A percentile compares a stretch with the other conserved stretches of the same genome.
These are phyloP conservation scores for Monosporascus sp. DNA, from an alignment of 2,329 filamentous ascomycete genomes.

Conservation along the genomic window DNA sequence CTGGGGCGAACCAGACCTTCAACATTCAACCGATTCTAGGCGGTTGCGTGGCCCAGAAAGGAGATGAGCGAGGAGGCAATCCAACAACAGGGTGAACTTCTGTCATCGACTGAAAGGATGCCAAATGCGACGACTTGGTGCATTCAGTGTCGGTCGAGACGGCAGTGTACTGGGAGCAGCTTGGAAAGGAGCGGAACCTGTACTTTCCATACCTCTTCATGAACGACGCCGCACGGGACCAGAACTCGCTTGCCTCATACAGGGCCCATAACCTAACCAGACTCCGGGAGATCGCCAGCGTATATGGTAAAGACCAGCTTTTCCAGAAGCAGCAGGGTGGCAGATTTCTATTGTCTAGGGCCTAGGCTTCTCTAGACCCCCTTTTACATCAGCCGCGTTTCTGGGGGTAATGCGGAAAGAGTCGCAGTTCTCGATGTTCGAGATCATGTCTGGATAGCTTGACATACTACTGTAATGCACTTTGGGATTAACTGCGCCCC, in stretches of 20 bases:
- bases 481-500: no score
- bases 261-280: constrained; percentile 14
- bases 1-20: constrained; percentile 17
- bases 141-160: constrained; percentile 9
- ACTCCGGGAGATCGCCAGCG: constrained; percentile 12
- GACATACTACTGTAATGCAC: no score
- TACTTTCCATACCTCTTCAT: constrained; percentile 9
- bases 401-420: no score
- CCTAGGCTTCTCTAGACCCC: neutral
- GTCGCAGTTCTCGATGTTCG: no score
- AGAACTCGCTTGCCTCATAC: constrained; percentile 20
- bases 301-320: constrained; percentile 18
- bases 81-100: constrained; percentile 14
- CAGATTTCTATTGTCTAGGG: constrained; percentile 11
- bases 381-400: no score
- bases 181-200: neutral
- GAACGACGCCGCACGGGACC: constrained; percentile 21
- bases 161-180: neutral
- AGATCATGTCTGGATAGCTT: no score
- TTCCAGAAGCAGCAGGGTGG: constrained; percentile 21
- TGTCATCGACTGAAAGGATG: constrained; percentile 12
- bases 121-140: constrained; percentile 10
- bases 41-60: constrained; percentile 1
- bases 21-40: constrained; percentile 5
- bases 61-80: constrained; percentile 10